Percentiles rank a stretch among this genome's conserved stretches.
These are phyloP conservation scores for Hemerocallis citrina DNA, from an alignment of 106 monocot genomes.

Conservation along the genomic window DNA sequence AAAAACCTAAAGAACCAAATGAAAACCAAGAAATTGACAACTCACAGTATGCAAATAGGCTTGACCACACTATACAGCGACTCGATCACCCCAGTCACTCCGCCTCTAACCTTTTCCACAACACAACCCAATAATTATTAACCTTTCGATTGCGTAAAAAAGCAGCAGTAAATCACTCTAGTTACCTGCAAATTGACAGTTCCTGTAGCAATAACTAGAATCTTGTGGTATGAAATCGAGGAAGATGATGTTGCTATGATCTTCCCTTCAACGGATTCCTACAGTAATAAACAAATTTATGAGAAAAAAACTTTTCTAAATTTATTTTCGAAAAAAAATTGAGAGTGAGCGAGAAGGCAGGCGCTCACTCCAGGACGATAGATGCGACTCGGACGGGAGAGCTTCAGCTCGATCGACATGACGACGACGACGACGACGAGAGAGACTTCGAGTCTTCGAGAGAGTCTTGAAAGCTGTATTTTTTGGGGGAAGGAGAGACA, in stretches of 20 bases:
- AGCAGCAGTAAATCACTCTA: neutral
- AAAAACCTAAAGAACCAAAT: too few species aligned
- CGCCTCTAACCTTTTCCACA: conserved; percentile 30
- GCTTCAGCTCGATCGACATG: conserved; percentile 36
- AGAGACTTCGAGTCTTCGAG: too few species aligned
- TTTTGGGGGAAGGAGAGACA: too few species aligned
- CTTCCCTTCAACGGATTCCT: conserved; percentile 39
- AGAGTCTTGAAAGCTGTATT: too few species aligned
- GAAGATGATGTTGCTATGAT: conserved; percentile 14
- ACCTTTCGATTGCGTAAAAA: neutral
- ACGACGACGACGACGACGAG: too few species aligned
- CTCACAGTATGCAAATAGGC: conserved; percentile 34
- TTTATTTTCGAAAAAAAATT: neutral
- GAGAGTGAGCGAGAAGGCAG: neutral
- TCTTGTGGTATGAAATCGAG: conserved; percentile 28
- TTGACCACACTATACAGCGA: conserved; percentile 38
- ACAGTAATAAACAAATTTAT: neutral
- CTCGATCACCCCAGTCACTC: conserved; percentile 32
- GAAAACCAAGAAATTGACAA: neutral
- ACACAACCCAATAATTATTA: neutral
- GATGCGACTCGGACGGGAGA: conserved; percentile 30
- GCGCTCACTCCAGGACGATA: conserved; percentile 28
- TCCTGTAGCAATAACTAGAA: conserved; percentile 23
- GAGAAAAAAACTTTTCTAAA: too few species aligned
- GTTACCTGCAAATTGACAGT: conserved; percentile 36